Evolutionary conservation across 306 rosid species (phyloP).

Genomic region (Pterocarpus macrocarpus): DNA sequence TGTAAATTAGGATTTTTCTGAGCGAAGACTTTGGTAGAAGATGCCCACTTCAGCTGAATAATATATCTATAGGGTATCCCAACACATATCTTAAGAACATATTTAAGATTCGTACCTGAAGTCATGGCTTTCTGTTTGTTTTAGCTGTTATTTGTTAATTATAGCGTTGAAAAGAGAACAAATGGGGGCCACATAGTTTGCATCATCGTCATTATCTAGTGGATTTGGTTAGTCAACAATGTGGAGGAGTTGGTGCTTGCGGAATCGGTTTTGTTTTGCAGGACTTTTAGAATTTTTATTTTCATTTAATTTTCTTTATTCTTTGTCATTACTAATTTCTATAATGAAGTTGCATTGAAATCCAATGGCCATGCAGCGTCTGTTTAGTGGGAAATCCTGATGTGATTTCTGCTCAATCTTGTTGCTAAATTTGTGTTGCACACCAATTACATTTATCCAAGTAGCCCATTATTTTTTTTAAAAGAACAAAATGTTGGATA

Average conservation of each 20-base stretch:
- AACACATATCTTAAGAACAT: conserved; percentile 1
- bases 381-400: conserved; percentile 32
- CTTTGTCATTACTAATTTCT: too few relatives aligned
- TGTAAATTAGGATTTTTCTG: conserved; percentile 24
- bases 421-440: too few relatives aligned
- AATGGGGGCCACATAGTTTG: conserved; percentile 39
- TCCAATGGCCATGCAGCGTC: conserved; percentile 27
- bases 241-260: conserved; percentile 41
- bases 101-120: conserved; percentile 25
- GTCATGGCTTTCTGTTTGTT: conserved; percentile 21
- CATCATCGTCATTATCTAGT: conserved; percentile 35
- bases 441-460: too few relatives aligned
- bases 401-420: too few relatives aligned
- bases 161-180: conserved; percentile 46
- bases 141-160: neutral
- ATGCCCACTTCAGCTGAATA: conserved; percentile 41
- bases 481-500: too few relatives aligned
- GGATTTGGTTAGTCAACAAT: conserved; percentile 49
- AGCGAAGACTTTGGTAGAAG: conserved; percentile 36
- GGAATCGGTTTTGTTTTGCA: conserved; percentile 11
- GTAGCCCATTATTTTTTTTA: too few relatives aligned
- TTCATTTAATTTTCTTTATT: neutral
- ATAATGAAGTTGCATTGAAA: neutral
- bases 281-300: neutral
- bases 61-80: neutral